phyloP scores from a whole-genome alignment of 345 rosid genomes.

The Erysimum cheiranthoides region DNA sequence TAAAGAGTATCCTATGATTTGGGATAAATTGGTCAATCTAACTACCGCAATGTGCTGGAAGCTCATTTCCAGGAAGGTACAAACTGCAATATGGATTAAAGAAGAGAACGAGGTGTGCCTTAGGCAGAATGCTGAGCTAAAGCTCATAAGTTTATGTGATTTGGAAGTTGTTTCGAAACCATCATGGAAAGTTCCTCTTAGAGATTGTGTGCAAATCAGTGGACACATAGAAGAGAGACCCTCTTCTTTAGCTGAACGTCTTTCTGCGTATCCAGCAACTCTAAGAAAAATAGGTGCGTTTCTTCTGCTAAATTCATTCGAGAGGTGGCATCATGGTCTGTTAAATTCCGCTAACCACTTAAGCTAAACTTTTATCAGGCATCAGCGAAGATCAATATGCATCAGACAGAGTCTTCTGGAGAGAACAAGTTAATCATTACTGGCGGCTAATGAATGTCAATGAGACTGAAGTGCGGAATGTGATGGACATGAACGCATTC shows the following conservation, averaged over 20 bases:
- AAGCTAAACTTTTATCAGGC: slow-evolving; percentile 50
- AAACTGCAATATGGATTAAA: slow-evolving; percentile 96
- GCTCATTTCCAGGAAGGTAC: slow-evolving; percentile 79
- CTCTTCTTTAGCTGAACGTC: slow-evolving; percentile 72
- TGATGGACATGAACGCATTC: slow-evolving; percentile 92
- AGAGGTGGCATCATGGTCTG: neutral
- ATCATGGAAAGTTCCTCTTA: slow-evolving; percentile 80
- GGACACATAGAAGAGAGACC: slow-evolving; percentile 49
- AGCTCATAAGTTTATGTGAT: slow-evolving; percentile 69
- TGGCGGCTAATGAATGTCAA: slow-evolving; percentile 72
- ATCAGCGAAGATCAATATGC: slow-evolving; percentile 65
- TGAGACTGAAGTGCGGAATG: slow-evolving; percentile 64
- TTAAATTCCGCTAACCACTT: slow-evolving; percentile 22
- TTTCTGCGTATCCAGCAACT: slow-evolving; percentile 63
- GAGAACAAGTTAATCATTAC: slow-evolving; percentile 67
- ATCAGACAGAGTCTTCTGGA: slow-evolving; percentile 70
- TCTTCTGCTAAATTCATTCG: slow-evolving; percentile 10
- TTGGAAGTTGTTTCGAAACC: slow-evolving; percentile 59
- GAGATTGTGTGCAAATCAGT: slow-evolving; percentile 59
- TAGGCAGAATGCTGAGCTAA: slow-evolving; percentile 58
- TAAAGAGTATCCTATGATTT: slow-evolving; percentile 82
- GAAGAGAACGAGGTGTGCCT: slow-evolving; percentile 67
- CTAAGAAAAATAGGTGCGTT: slow-evolving; percentile 65
- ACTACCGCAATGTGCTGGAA: slow-evolving; percentile 95
- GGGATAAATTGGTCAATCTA: slow-evolving; percentile 77